phyloP scores from a whole-genome alignment of 805 yeast genomes.

The Zygotorulaspora danielsina region DNA sequence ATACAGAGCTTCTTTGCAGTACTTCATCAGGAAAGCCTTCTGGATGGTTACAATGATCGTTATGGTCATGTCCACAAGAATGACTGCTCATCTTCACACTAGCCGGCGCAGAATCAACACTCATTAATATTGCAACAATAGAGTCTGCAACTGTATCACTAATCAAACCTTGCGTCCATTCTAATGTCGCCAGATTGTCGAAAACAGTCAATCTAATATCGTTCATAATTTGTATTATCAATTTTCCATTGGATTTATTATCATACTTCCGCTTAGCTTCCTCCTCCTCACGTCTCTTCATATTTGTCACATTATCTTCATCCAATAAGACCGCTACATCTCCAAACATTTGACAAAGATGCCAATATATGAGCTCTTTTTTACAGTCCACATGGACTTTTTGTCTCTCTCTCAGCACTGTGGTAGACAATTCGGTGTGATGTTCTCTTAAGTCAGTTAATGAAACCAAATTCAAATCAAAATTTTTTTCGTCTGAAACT shows the following conservation, averaged over 20 bases:
- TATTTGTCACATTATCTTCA: conserved; percentile 39
- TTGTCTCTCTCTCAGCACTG: conserved; percentile 79
- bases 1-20: conserved; percentile 19
- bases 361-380: conserved; percentile 78
- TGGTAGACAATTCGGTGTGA: conserved; percentile 73
- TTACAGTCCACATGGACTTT: conserved; percentile 74
- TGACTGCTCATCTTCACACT: conserved; percentile 82
- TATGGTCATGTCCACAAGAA: conserved; percentile 42
- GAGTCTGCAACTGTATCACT: conserved; percentile 95
- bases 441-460: conserved; percentile 85
- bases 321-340: conserved; percentile 60
- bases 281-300: conserved; percentile 10
- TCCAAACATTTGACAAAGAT: conserved; percentile 94
- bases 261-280: conserved; percentile 6
- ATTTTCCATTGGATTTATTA: conserved; percentile 35
- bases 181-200: conserved; percentile 57
- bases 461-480: conserved; percentile 77
- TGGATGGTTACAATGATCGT: conserved; percentile 12
- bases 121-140: conserved; percentile 80
- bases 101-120: conserved; percentile 92
- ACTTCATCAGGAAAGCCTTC: conserved; percentile 17
- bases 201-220: conserved; percentile 49
- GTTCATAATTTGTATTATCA: conserved; percentile 59
- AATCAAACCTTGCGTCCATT: conserved; percentile 86
- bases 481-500: conserved; percentile 73